Percentiles rank a stretch among this genome's conserved stretches.
Evolutionary conservation across 1,284 basidiomycete species (phyloP).

Genomic region (Marasmius sp.): DNA sequence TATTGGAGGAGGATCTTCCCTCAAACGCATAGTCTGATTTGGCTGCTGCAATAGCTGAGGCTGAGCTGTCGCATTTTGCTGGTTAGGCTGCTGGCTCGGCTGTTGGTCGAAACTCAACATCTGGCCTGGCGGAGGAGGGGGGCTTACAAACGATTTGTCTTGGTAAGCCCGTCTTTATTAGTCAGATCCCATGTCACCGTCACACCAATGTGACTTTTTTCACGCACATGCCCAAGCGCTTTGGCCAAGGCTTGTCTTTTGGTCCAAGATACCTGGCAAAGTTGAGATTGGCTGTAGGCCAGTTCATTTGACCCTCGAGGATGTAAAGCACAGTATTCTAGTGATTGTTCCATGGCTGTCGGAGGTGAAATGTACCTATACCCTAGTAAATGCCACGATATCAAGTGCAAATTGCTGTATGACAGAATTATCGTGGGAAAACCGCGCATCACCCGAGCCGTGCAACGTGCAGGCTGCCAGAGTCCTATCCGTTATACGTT

Average conservation of each 20-base stretch:
- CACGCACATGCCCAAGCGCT: not conserved
- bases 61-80: not conserved
- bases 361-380: too few relatives aligned
- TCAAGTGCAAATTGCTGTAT: too few relatives aligned
- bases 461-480: too few relatives aligned
- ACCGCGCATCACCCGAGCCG: too few relatives aligned
- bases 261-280: too few relatives aligned
- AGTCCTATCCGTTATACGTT: not conserved
- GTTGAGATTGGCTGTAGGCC: too few relatives aligned
- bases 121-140: not conserved
- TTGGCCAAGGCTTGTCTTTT: too few relatives aligned
- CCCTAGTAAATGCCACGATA: too few relatives aligned
- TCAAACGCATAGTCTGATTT: slow-evolving; percentile 53
- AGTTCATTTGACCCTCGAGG: too few relatives aligned
- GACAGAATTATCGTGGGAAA: too few relatives aligned
- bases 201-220: not conserved
- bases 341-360: too few relatives aligned
- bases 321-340: too few relatives aligned
- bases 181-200: not conserved
- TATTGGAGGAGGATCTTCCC: slow-evolving; percentile 51
- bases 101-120: slow-evolving; percentile 8
- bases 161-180: slow-evolving; percentile 5
- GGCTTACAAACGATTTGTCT: not conserved
- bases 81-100: not conserved
- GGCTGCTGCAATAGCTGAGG: not conserved